These are phyloP conservation scores for Alternaria infectoria DNA, from an alignment of 2,329 filamentous ascomycete species.

Conservation along the genomic window DNA sequence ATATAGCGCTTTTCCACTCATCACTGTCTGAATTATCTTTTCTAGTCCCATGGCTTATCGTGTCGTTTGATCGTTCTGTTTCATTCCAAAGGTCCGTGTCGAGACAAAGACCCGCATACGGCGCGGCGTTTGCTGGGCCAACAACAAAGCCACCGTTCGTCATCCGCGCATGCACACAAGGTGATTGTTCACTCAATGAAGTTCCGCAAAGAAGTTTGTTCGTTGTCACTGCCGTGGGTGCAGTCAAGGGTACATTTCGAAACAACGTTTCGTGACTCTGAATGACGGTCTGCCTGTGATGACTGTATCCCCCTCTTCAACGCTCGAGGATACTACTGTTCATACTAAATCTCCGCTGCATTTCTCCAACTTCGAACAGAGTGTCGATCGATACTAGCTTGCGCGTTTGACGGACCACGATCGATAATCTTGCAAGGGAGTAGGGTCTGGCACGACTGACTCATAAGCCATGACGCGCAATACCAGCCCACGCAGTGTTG, in stretches of 20 bases:
- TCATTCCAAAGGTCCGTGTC: background rate
- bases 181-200: conserved; percentile 15
- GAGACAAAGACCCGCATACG: conserved; percentile 19
- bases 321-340: background rate
- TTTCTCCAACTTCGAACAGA: background rate
- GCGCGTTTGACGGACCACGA: background rate
- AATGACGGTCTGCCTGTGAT: conserved; percentile 23
- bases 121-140: conserved; percentile 18
- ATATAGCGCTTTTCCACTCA: conserved; percentile 32
- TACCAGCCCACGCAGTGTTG: conserved; percentile 16
- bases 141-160: conserved; percentile 22
- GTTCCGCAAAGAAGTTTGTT: conserved; percentile 13
- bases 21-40: background rate
- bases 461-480: conserved; percentile 16
- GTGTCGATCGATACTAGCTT: background rate
- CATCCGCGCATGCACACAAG: conserved; percentile 29
- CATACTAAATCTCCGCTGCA: background rate
- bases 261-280: conserved; percentile 22
- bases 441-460: background rate
- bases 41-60: background rate
- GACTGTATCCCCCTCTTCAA: conserved; percentile 7
- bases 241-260: conserved; percentile 27
- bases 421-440: background rate
- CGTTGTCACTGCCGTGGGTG: conserved; percentile 11
- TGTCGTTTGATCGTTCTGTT: background rate